Evolutionary conservation across 2,329 filamentous ascomycete species (phyloP).

Genomic region (Elsinoe ampelina): DNA sequence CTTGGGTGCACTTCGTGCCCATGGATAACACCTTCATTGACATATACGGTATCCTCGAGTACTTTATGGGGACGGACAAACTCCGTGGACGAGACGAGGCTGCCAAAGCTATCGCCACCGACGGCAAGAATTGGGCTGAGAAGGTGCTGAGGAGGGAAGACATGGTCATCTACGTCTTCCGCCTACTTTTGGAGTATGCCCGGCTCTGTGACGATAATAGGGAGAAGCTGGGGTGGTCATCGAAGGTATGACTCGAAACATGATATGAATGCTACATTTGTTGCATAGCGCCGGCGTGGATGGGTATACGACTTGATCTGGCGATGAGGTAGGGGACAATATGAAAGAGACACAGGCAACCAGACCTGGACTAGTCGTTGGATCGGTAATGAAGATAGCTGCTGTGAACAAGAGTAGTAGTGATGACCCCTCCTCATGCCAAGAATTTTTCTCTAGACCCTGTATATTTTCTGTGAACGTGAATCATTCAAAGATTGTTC

Average conservation of each 20-base stretch:
- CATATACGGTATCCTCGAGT: conserved; percentile 63
- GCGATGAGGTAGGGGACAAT: background rate
- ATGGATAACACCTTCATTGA: conserved; percentile 67
- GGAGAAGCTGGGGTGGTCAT: conserved; percentile 31
- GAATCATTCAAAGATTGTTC: background rate
- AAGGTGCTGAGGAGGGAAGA: conserved; percentile 60
- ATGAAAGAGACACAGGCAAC: background rate
- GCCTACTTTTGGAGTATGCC: conserved; percentile 43
- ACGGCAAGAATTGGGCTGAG: conserved; percentile 59
- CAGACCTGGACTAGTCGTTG: too few relatives aligned
- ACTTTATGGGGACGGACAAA: conserved; percentile 51
- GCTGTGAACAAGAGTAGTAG: background rate
- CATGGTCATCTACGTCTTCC: conserved; percentile 61
- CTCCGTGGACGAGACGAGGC: conserved; percentile 41
- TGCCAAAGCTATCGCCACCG: conserved; percentile 55
- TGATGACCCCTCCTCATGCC: conserved; percentile 2
- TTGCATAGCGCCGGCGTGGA: background rate
- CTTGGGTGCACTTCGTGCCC: conserved; percentile 75
- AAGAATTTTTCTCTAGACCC: conserved; percentile 8
- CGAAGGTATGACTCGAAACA: background rate
- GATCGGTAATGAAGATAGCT: background rate
- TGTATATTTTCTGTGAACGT: background rate
- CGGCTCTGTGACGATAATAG: conserved; percentile 35
- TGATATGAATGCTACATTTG: conserved; percentile 5
- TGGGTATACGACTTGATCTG: background rate